Percentiles rank a stretch among this genome's conserved stretches.
These are phyloP conservation scores for Pelargonium myrrhifolium DNA, from an alignment of 441 rosid genomes.

Conservation along the genomic window DNA sequence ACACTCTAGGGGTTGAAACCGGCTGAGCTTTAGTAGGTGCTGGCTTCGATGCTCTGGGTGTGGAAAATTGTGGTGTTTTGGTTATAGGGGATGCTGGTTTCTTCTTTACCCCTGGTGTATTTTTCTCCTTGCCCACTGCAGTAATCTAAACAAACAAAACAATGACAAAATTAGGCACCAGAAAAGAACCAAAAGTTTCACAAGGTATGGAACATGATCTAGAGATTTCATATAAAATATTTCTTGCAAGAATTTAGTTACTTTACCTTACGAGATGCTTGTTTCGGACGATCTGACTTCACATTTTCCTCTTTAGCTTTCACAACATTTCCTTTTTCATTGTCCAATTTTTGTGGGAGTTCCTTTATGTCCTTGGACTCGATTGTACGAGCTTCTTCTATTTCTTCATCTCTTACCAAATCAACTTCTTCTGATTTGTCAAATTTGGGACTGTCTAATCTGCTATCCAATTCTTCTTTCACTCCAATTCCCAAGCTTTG, in stretches of 20 bases:
- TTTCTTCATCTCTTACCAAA: conserved; percentile 25
- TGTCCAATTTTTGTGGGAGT: conserved; percentile 22
- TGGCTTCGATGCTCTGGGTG: neutral
- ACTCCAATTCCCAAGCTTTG: conserved; percentile 27
- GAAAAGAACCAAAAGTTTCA: conserved; percentile 12
- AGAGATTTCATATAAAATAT: conserved; percentile 6
- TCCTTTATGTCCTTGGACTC: conserved; percentile 24
- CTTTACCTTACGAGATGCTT: conserved; percentile 52
- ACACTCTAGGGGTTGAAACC: neutral
- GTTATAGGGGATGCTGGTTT: conserved; percentile 39
- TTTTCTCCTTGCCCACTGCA: conserved; percentile 36
- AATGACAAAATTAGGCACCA: conserved; percentile 11
- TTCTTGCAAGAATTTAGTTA: conserved; percentile 1
- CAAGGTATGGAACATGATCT: conserved; percentile 10
- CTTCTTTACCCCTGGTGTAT: conserved; percentile 36
- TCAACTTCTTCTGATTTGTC: conserved; percentile 31
- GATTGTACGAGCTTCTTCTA: conserved; percentile 18
- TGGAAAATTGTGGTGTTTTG: neutral
- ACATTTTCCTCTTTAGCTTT: conserved; percentile 27
- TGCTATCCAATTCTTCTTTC: conserved; percentile 29
- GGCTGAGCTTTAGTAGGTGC: neutral
- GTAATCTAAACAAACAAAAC: conserved; percentile 33
- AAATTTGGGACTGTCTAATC: conserved; percentile 16
- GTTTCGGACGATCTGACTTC: conserved; percentile 28
- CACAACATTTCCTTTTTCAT: conserved; percentile 21